Base-by-base conservation (phyloP, 2,329 filamentous ascomycete species). In the Lachnellula cervina region DNA sequence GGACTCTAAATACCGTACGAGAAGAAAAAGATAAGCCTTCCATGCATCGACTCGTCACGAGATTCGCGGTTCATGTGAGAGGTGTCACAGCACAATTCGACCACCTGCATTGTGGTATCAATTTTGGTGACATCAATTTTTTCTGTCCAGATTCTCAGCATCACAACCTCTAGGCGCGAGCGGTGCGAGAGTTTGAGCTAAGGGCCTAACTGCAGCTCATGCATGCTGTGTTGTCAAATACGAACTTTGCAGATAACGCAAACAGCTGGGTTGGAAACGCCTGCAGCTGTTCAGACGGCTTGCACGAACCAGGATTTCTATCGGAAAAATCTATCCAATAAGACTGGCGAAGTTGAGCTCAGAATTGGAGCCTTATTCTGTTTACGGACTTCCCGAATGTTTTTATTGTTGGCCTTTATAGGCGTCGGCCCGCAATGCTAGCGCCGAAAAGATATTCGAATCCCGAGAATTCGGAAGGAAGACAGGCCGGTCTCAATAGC, bases 201-300 rank as follows among this genome's bases (percentile, higher is more conserved):
- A 40, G 37, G 37, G 16, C 8, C 37, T 16, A 40, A 40, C n/a
- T 40, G 37, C 37, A 19, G n/a, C 19, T 23, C 42, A 44, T 51
- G 34, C 54, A 55, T 32, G 48, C 19, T 52, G 54, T 48, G 54
- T 23, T 52, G 54, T 56, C 54, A 51, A 51, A 56, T 56, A 56
- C 54, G 49, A 56, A 44, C 37, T 40, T 40, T 17, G 37, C 37
- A 40, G 17, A 28, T 28, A 9, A 28, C 9, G 28, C 28, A 9
- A 28, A 28, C 2, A 28, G 28, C 28, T 8, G 3, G 28, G 28
- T 8, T 32, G 28, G 28, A 32, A 32, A 32, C 9, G 9, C 9
- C 8, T 11, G 28, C 28, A 11, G 28, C 28, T 32, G 37, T 32
- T 32, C 28, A 13, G 28, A 32, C 28, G 28, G 28, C 9, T 32